A percentile compares a stretch with the other conserved stretches of the same genome.
These are phyloP conservation scores for Letharia lupina DNA, from an alignment of 495 filamentous ascomycete genomes.

Conservation along the genomic window DNA sequence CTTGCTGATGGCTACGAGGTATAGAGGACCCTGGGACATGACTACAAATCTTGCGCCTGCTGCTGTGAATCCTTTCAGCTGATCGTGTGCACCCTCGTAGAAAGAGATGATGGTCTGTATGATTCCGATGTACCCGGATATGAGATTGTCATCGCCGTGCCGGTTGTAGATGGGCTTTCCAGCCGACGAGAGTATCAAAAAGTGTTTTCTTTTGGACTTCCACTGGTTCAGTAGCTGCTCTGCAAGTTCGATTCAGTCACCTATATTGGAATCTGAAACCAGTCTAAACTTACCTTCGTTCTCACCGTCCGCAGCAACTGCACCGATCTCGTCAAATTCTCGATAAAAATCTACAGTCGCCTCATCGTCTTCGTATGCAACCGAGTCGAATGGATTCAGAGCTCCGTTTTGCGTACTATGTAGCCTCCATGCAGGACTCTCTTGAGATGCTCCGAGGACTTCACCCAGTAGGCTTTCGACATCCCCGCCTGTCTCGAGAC, in stretches of 20 bases:
- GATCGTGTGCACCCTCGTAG: constrained; percentile 71
- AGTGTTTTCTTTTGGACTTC: constrained; percentile 91
- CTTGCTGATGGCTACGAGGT: constrained; percentile 86
- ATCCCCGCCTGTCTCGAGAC: constrained; percentile 62
- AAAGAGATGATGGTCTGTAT: constrained; percentile 97
- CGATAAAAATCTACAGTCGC: constrained; percentile 54
- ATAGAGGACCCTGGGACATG: constrained; percentile 71
- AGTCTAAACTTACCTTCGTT: constrained; percentile 53
- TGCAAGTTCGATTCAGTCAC: constrained; percentile 25
- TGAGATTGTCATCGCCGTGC: constrained; percentile 79
- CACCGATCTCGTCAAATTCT: constrained; percentile 74
- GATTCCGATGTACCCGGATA: constrained; percentile 90
- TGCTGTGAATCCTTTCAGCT: constrained; percentile 71
- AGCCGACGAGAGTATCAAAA: constrained; percentile 87
- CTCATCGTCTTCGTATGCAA: constrained; percentile 40
- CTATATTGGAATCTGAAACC: not conserved
- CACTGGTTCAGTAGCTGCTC: constrained; percentile 61
- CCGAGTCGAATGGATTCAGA: constrained; percentile 48
- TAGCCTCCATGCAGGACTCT: constrained; percentile 52
- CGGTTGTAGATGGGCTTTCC: constrained; percentile 98
- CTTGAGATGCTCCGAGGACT: constrained; percentile 42
- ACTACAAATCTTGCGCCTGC: constrained; percentile 79
- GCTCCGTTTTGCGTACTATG: constrained; percentile 49
- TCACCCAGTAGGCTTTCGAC: constrained; percentile 77
- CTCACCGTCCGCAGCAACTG: constrained; percentile 47